phyloP scores from a whole-genome alignment of 2,329 filamentous ascomycete species.

The Cytospora mali region DNA sequence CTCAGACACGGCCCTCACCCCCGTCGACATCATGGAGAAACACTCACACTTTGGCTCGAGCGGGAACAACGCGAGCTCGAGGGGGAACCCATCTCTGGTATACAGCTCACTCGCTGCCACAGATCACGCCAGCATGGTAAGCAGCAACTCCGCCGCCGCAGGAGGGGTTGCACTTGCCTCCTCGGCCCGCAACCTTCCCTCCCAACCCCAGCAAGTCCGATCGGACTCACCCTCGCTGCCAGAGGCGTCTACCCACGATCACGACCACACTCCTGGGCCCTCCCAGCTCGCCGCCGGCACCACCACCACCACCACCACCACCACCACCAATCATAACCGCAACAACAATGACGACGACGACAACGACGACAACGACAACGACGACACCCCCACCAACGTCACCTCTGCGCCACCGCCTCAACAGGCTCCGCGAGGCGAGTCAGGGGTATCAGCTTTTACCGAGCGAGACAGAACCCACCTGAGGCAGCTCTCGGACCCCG shows the following conservation, averaged over 20 bases:
- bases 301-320: too few species aligned
- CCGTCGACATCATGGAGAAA: conserved; percentile 44
- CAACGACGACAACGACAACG: conserved; percentile 20
- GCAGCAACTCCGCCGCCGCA: conserved; percentile 31
- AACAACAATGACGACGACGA: too few species aligned
- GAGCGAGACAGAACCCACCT: conserved; percentile 45
- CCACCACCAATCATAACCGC: too few species aligned
- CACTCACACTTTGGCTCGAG: conserved; percentile 37
- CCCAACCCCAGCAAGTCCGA: neutral
- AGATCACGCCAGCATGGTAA: conserved; percentile 39
- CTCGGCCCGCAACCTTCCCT: conserved; percentile 17
- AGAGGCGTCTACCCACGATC: conserved; percentile 28
- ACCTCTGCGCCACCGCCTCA: conserved; percentile 21
- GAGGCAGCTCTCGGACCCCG: conserved; percentile 44
- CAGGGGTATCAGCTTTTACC: conserved; percentile 46
- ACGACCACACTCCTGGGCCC: conserved; percentile 26
- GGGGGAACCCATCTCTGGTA: conserved; percentile 37
- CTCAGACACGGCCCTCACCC: conserved; percentile 45
- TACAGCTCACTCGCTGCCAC: conserved; percentile 34
- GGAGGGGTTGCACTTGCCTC: conserved; percentile 14
- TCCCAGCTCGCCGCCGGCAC: conserved; percentile 27
- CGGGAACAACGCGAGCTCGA: conserved; percentile 31
- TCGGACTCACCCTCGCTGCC: conserved; percentile 24
- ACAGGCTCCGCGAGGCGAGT: conserved; percentile 35
- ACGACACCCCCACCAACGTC: conserved; percentile 7